phyloP scores from a whole-genome alignment of 768 basidiomycete species.

The Pleurotus pulmonarius region DNA sequence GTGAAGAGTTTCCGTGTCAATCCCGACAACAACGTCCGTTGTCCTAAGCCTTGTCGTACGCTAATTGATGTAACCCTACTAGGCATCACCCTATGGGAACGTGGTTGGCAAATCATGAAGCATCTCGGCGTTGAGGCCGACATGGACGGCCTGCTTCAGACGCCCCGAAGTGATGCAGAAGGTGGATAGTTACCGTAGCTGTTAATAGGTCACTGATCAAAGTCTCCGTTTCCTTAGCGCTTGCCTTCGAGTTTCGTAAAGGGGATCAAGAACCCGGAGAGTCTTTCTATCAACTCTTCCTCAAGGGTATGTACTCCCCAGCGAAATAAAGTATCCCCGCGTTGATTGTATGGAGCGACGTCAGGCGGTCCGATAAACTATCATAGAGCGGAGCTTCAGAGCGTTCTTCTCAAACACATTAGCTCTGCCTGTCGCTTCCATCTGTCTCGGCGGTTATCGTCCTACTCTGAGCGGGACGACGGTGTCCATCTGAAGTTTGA shows the following conservation, averaged over 20 bases:
- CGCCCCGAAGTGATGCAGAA: background rate
- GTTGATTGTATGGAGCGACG: background rate
- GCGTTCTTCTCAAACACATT: conserved; percentile 33
- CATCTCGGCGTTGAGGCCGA: conserved; percentile 16
- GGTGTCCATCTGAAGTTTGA: conserved; percentile 21
- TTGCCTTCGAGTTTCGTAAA: conserved; percentile 25
- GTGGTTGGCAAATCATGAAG: conserved; percentile 25
- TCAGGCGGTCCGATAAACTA: conserved; percentile 21
- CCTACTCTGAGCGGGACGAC: conserved; percentile 21
- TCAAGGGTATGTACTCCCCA: conserved; percentile 16
- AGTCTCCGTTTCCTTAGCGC: conserved; percentile 5
- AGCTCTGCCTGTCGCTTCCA: conserved; percentile 25
- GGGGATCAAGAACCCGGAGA: conserved; percentile 29
- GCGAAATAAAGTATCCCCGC: background rate
- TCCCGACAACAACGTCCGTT: background rate
- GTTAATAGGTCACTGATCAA: too few relatives aligned
- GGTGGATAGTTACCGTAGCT: background rate
- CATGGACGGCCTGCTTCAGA: background rate
- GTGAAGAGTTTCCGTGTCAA: conserved; percentile 7
- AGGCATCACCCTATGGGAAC: conserved; percentile 24
- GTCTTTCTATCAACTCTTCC: conserved; percentile 18
- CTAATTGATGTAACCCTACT: conserved; percentile 18
- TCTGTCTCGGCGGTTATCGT: conserved; percentile 36
- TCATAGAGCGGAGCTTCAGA: conserved; percentile 45
- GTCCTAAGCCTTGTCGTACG: background rate